Base-by-base conservation (phyloP, 495 filamentous ascomycete species). In the Aspergillus biplanus region DNA sequence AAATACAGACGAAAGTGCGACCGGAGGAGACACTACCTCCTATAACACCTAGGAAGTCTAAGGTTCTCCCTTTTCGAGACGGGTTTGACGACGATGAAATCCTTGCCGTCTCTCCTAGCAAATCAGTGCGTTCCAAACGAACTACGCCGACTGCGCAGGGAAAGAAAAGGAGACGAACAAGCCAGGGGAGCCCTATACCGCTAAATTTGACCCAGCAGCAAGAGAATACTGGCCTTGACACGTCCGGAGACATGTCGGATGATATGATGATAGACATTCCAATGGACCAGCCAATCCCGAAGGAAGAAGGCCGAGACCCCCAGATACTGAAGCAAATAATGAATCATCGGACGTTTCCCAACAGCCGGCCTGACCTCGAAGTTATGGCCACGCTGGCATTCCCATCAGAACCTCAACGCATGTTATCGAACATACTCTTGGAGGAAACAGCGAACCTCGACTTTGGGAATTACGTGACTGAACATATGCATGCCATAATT, bases 1-100 rank as follows among this genome's bases (percentile, higher is more conserved):
- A 78, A 56, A 69, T 80, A 21, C 84, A 79, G 64, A 74, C 67
- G 52, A 84, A 78, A 57, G 70, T 74, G 13, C 75, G 78, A 58
- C 61, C 66, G 31, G 74, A 71, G 60, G 70, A 72, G 52, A 75
- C 77, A 66, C 53, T 59, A 35, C 75, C 76, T 4, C 75, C 76
- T 0, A 73, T 77, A 2, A 92, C 89, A 5, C 89, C 89, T 6
- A 86, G 78, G 58, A 89, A 87, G 70, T 72, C 71, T 31, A 84
- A 77, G 63, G 69, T 72, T n/a, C 75, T 84, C 11, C 80, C 82
- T 0, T 83, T 85, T 46, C 77, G 89, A 27, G 89, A 92, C 79
- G 89, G 89, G 31, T 92, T 92, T 66, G 86, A 90, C 52, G 87
- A 92, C 61, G 83, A 87, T 47, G 89, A 92, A 64, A 85, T 91